These are phyloP conservation scores for Prunus mume DNA, from an alignment of 306 rosid genomes.

Conservation along the genomic window DNA sequence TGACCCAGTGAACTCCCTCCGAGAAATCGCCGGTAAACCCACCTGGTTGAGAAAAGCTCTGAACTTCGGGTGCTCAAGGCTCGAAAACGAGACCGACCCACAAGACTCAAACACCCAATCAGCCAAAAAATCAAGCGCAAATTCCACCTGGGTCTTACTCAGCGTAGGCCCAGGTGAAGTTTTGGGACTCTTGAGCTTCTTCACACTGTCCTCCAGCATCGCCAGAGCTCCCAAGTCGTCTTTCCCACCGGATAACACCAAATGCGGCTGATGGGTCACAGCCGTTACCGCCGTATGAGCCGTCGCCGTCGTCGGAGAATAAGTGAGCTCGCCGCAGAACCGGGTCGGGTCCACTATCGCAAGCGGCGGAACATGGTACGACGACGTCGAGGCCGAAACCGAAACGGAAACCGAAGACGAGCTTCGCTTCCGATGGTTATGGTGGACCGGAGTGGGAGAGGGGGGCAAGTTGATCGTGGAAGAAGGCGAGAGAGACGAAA, in stretches of 20 bases:
- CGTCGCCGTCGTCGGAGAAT: slow-evolving; percentile 32
- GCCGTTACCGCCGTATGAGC: slow-evolving; percentile 12
- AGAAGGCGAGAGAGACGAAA: slow-evolving; percentile 70
- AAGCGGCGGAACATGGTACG: slow-evolving; percentile 47
- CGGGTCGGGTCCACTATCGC: slow-evolving; percentile 53
- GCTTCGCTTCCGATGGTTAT: slow-evolving; percentile 56
- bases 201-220: slow-evolving; percentile 91
- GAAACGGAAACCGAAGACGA: slow-evolving; percentile 37
- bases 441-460: slow-evolving; percentile 33
- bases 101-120: slow-evolving; percentile 90
- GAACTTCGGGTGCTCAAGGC: slow-evolving; percentile 83
- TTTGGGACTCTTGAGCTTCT: slow-evolving; percentile 92
- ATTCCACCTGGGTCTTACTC: slow-evolving; percentile 58
- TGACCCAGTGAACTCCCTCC: slow-evolving; percentile 49
- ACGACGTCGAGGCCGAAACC: slow-evolving; percentile 17
- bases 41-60: slow-evolving; percentile 76
- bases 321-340: slow-evolving; percentile 43
- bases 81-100: slow-evolving; percentile 75
- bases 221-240: slow-evolving; percentile 91
- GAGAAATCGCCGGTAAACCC: slow-evolving; percentile 60
- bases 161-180: slow-evolving; percentile 74
- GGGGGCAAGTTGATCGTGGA: slow-evolving; percentile 27
- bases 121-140: slow-evolving; percentile 63
- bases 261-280: slow-evolving; percentile 48
- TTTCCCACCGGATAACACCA: slow-evolving; percentile 86